phyloP scores from a whole-genome alignment of 176 grass and related monocot species.

The Avena atlantica region DNA sequence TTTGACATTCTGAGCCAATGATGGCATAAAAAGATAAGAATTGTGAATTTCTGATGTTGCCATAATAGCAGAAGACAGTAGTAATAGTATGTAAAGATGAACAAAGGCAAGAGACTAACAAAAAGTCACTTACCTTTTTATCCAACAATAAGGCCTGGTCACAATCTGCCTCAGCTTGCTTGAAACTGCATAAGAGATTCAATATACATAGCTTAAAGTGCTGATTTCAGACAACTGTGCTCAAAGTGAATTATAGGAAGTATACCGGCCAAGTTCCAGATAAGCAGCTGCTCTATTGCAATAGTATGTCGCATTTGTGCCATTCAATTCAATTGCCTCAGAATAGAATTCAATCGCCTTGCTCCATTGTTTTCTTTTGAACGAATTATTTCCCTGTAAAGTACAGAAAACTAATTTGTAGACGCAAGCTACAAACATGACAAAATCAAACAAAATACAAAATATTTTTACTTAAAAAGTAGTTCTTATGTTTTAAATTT shows the following conservation, averaged over 20 bases:
- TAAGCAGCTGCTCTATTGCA: constrained; percentile 97
- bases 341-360: constrained; percentile 88
- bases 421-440: neutral
- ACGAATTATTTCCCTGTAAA: constrained; percentile 88
- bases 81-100: neutral
- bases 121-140: constrained; percentile 68
- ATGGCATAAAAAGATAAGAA: neutral
- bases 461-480: neutral
- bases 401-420: neutral
- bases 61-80: constrained; percentile 28
- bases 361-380: constrained; percentile 82
- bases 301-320: constrained; percentile 90
- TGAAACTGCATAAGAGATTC: constrained; percentile 64
- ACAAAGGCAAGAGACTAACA: neutral
- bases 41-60: constrained; percentile 3
- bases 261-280: constrained; percentile 86
- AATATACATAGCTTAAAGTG: constrained; percentile 30
- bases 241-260: constrained; percentile 35
- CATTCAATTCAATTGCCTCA: constrained; percentile 73
- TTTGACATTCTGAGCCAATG: constrained; percentile 80
- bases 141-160: constrained; percentile 78
- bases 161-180: constrained; percentile 92
- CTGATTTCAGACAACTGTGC: constrained; percentile 31
- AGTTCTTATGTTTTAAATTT: neutral
- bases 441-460: neutral